Conservation (phyloP, 1,139 yeast species). For the Debaryomyces coudertii region DNA sequence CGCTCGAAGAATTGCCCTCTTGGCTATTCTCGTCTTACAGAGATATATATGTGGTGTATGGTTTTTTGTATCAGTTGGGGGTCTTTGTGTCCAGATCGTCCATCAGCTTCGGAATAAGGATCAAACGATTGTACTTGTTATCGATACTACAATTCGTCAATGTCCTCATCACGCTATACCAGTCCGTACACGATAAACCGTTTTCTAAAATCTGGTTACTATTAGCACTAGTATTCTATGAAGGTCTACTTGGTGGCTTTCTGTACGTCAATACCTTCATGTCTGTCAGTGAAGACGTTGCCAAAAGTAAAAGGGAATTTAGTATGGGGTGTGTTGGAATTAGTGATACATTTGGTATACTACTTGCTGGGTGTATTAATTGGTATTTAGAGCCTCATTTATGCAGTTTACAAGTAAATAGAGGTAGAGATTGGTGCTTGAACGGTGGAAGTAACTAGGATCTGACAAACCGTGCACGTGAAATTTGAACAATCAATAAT, state of each 20-base stretch:
- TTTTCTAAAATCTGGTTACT: slow-evolving; percentile 58
- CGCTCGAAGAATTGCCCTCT: slow-evolving; percentile 64
- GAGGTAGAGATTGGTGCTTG: slow-evolving; percentile 68
- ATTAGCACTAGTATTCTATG: slow-evolving; percentile 71
- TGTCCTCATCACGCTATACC: slow-evolving; percentile 58
- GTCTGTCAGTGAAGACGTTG: slow-evolving; percentile 68
- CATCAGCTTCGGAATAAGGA: slow-evolving; percentile 61
- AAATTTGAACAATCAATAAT: slow-evolving; percentile 3
- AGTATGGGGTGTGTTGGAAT: slow-evolving; percentile 93
- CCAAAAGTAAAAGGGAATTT: slow-evolving; percentile 68
- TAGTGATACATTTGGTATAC: slow-evolving; percentile 88
- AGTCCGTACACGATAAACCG: slow-evolving; percentile 67
- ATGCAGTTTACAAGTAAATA: slow-evolving; percentile 67
- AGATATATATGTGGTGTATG: slow-evolving; percentile 90
- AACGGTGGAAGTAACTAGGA: slow-evolving; percentile 16
- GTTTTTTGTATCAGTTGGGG: slow-evolving; percentile 90
- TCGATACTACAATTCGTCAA: slow-evolving; percentile 72
- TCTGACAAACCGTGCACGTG: slow-evolving; percentile 3
- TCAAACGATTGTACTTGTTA: slow-evolving; percentile 60
- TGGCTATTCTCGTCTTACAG: slow-evolving; percentile 65
- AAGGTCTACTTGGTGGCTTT: slow-evolving; percentile 87
- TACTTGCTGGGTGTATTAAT: slow-evolving; percentile 76
- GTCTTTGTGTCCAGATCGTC: slow-evolving; percentile 91
- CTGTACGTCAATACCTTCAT: slow-evolving; percentile 88
- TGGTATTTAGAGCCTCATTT: slow-evolving; percentile 72